phyloP scores from a whole-genome alignment of 305 asterid genomes.

The Fraxinus sp. region DNA sequence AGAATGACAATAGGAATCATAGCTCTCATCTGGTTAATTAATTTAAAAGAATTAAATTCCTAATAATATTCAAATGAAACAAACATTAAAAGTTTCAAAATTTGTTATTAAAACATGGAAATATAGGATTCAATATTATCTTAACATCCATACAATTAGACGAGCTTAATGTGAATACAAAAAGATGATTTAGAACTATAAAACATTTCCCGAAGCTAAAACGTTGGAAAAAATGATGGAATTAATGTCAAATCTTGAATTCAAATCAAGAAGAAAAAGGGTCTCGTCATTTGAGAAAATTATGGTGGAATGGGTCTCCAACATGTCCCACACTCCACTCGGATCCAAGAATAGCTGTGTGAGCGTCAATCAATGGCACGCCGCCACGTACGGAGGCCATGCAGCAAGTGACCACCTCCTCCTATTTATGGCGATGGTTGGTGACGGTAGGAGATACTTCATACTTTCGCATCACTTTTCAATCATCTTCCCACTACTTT shows the following conservation, averaged over 20 bases:
- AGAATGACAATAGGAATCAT: not conserved
- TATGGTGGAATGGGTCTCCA: not conserved
- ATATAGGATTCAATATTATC: no score
- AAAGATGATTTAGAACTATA: not conserved
- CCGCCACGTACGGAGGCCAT: not conserved
- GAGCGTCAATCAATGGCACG: not conserved
- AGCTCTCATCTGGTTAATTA: not conserved
- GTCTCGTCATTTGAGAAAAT: not conserved
- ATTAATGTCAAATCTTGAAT: not conserved
- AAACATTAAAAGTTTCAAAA: not conserved
- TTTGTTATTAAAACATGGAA: no score
- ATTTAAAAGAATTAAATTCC: not conserved
- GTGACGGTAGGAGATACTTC: no score
- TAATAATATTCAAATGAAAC: not conserved
- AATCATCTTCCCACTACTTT: not conserved
- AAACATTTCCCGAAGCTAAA: not conserved
- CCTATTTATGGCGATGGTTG: not conserved
- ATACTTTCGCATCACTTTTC: not conserved
- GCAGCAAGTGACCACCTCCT: not conserved
- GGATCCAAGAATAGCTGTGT: not conserved
- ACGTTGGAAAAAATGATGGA: not conserved
- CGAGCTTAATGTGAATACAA: not conserved
- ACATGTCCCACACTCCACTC: not conserved
- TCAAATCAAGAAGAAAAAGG: not conserved
- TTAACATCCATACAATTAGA: not conserved